Evolutionary conservation across 2,329 filamentous ascomycete genomes (phyloP).

Genomic region (Phialocephala sp.): DNA sequence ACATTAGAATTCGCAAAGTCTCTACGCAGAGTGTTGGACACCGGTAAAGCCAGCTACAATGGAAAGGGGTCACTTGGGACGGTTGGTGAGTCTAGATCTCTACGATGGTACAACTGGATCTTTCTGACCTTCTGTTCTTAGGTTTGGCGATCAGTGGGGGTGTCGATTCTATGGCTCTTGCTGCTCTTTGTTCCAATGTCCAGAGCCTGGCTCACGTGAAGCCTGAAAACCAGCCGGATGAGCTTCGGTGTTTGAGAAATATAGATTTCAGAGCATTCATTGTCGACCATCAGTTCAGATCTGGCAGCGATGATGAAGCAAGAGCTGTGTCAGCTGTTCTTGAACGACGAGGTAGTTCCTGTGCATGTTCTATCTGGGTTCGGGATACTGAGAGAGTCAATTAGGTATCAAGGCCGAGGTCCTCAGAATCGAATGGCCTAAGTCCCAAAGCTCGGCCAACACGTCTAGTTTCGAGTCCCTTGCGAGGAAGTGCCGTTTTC

Average conservation of each 20-base stretch:
- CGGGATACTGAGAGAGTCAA: not conserved
- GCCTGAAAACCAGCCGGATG: constrained; percentile 5
- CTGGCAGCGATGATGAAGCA: constrained; percentile 59
- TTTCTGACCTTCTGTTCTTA: constrained; percentile 40
- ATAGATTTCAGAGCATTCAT: constrained; percentile 54
- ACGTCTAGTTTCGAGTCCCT: constrained; percentile 75
- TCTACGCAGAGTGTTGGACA: not conserved
- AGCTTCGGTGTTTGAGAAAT: constrained; percentile 50
- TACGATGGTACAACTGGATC: too few relatives aligned
- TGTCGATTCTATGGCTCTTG: constrained; percentile 97
- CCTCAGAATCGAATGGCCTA: constrained; percentile 57
- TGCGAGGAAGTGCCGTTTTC: constrained; percentile 78
- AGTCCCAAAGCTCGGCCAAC: constrained; percentile 47
- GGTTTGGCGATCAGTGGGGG: constrained; percentile 88
- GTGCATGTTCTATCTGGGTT: not conserved
- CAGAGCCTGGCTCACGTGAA: constrained; percentile 15
- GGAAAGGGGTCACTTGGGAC: not conserved
- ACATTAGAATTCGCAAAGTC: not conserved
- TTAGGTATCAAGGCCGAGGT: constrained; percentile 39
- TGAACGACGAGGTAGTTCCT: constrained; percentile 33
- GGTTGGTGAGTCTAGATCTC: not conserved
- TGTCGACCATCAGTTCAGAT: constrained; percentile 63
- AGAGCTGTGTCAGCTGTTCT: constrained; percentile 48
- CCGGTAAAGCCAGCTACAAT: not conserved
- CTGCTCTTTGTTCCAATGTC: constrained; percentile 68